Evolutionary conservation across 2,329 filamentous ascomycete genomes (phyloP), one percentile per base, ranked within the genome.

Genomic region (Trichoderma sp.): DNA sequence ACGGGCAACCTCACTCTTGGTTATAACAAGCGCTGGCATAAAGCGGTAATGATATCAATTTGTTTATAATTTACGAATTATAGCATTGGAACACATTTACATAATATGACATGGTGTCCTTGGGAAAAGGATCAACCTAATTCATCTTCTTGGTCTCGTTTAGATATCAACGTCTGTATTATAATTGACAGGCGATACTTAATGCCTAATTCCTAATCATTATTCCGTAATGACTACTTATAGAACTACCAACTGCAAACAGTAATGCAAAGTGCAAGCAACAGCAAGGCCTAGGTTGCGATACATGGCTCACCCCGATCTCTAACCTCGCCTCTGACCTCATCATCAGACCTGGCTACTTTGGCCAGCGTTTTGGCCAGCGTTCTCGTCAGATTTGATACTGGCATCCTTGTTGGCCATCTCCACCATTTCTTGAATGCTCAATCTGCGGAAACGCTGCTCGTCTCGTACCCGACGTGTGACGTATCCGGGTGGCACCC

Each of bases 401-500:
- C 45, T 53, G 7, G 41, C 56, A 24, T 74, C 76, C 35, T 60
- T 67, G 35, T 29, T 62, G n/a, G 66, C 76, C 35, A 72, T 73
- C 16, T 71, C 77, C 6, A 41, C 56, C 71, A 76, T 78, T 29
- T 76, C 78, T n/a, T 60, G 74, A 64, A 75, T 73, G 45, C 77
- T 80, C 56, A 77, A 69, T 53, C 79, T 75, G 5, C 77, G 78
- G 72, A 82, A 80, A 53, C 80, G 75, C 7, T 76, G 41, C 21
- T 82, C 81, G 66, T 85, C 83, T 71, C 83, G 80, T 75, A 84
- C 76, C 81, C 81, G 83, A 72, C 83, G 83, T 68, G 83, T 87
- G 76, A 83, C 79, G 76, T 86, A 87, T n/a, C 86, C 86, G 1
- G 83, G 84, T 16, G 86, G 86, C 45, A 84, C 82, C 88, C 88